These are phyloP conservation scores for Colletotrichum neosansevieriae DNA, from an alignment of 2,329 filamentous ascomycete genomes.

Conservation along the genomic window DNA sequence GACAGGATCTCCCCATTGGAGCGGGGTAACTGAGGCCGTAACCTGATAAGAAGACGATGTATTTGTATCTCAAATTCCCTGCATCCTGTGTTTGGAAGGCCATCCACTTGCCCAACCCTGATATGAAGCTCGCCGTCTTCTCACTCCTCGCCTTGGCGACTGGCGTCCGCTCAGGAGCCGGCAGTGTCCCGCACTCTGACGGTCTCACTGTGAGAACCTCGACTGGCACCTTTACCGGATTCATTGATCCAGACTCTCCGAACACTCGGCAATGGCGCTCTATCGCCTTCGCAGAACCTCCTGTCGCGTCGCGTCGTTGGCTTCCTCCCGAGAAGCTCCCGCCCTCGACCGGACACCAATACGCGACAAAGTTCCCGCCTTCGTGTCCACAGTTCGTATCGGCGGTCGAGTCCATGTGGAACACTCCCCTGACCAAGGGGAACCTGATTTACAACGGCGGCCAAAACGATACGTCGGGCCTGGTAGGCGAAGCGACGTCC, in stretches of 20 bases:
- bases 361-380: conserved; percentile 46
- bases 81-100: not conserved
- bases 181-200: not conserved
- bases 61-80: conserved; percentile 1
- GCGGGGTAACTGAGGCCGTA: not conserved
- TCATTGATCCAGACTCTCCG: conserved; percentile 48
- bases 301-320: conserved; percentile 47
- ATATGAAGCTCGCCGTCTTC: conserved; percentile 8
- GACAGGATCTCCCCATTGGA: not conserved
- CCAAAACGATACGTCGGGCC: conserved; percentile 42
- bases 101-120: not conserved
- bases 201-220: conserved; percentile 47
- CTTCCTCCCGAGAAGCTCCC: conserved; percentile 45
- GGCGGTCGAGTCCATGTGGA: conserved; percentile 46
- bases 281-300: conserved; percentile 54
- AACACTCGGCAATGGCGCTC: conserved; percentile 52
- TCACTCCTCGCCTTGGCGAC: conserved; percentile 10
- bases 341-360: conserved; percentile 44
- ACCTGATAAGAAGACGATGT: not conserved
- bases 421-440: conserved; percentile 40
- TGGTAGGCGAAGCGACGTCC: conserved; percentile 42
- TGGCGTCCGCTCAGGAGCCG: not conserved
- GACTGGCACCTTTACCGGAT: conserved; percentile 50
- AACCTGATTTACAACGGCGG: conserved; percentile 43
- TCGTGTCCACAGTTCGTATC: conserved; percentile 52